Evolutionary conservation across 2,329 filamentous ascomycete species (phyloP).

Genomic region (Botrytis tulipae): DNA sequence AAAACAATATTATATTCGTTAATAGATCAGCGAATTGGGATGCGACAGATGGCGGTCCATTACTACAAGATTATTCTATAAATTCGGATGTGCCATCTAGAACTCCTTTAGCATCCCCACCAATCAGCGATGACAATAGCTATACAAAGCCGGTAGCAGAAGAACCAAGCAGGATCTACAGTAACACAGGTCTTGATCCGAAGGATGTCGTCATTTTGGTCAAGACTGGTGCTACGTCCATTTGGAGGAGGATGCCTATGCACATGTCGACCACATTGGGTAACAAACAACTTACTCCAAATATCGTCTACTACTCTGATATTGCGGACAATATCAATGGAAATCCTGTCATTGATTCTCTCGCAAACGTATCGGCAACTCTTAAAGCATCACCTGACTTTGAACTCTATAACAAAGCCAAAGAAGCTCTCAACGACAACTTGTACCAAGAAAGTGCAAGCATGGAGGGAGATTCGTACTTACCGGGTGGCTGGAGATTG

Average conservation of each 20-base stretch:
- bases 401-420: constrained; percentile 21
- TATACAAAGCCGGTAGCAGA: neutral
- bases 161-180: constrained; percentile 4
- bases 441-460: constrained; percentile 24
- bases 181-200: constrained; percentile 18
- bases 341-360: constrained; percentile 20
- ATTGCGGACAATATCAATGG: constrained; percentile 23
- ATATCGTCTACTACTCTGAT: constrained; percentile 25
- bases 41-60: neutral
- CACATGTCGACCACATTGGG: constrained; percentile 26
- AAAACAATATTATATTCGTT: constrained; percentile 19
- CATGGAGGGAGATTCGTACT: constrained; percentile 25
- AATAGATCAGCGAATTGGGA: neutral
- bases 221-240: constrained; percentile 25
- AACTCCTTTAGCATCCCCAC: neutral
- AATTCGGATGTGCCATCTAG: neutral
- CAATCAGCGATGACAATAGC: neutral
- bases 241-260: constrained; percentile 26
- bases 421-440: constrained; percentile 17
- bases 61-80: neutral
- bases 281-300: constrained; percentile 20
- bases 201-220: constrained; percentile 25
- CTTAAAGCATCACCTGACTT: constrained; percentile 26
- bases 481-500: constrained; percentile 47
- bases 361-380: constrained; percentile 24